Evolutionary conservation across 73 alveolate species (phyloP).

Genomic region (Effrenium voratum): DNA sequence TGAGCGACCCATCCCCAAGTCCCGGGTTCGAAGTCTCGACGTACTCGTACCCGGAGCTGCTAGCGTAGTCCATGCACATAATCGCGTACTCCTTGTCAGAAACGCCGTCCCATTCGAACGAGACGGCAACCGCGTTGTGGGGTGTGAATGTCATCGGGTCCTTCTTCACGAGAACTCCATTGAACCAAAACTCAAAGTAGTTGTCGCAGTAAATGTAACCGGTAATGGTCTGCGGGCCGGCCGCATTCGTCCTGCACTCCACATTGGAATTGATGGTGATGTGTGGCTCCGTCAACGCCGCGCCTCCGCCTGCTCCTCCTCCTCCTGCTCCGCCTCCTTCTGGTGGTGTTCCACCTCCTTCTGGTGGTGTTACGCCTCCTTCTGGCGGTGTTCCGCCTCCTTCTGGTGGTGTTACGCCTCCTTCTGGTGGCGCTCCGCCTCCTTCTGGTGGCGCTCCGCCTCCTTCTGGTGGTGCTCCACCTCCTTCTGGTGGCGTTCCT

Average conservation of each 20-base stretch:
- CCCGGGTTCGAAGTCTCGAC: constrained; percentile 37
- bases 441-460: neutral
- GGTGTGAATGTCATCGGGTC: constrained; percentile 42
- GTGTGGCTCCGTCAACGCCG: constrained; percentile 31
- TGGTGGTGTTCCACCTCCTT: neutral
- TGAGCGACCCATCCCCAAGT: constrained; percentile 26
- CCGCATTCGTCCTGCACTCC: constrained; percentile 6
- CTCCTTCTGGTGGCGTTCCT: neutral
- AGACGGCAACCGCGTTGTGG: constrained; percentile 33
- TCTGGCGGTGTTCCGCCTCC: no score
- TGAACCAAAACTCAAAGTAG: constrained; percentile 36
- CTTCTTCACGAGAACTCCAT: constrained; percentile 35
- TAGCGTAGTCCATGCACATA: constrained; percentile 41
- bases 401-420: no score
- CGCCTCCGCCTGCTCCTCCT: constrained; percentile 11
- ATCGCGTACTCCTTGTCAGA: constrained; percentile 35
- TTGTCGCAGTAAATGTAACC: constrained; percentile 34
- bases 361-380: neutral
- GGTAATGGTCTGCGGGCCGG: constrained; percentile 28
- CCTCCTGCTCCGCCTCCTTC: neutral
- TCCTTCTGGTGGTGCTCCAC: neutral
- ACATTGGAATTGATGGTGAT: constrained; percentile 22
- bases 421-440: neutral
- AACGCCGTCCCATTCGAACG: constrained; percentile 34
- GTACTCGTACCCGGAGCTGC: constrained; percentile 41